Evolutionary conservation across 202 grass and related monocot genomes (phyloP).

Genomic region (Bolboschoenoplectus hybrid): DNA sequence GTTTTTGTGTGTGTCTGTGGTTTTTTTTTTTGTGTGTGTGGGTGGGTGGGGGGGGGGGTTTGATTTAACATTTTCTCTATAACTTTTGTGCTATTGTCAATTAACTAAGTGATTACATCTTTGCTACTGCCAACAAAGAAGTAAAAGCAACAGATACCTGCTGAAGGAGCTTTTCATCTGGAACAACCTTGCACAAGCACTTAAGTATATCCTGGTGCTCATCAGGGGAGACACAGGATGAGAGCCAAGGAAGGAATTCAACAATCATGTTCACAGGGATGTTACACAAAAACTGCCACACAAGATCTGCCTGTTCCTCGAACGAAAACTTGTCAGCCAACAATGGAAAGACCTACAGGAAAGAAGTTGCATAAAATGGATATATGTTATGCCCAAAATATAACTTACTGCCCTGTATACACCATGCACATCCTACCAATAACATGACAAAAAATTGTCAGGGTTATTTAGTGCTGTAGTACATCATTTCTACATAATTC

Average conservation of each 20-base stretch:
- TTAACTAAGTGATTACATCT: neutral
- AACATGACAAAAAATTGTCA: neutral
- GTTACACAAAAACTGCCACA: conserved; percentile 94
- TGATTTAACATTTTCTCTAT: neutral
- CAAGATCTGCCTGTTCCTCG: conserved; percentile 84
- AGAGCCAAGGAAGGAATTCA: conserved; percentile 92
- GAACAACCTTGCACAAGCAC: conserved; percentile 75
- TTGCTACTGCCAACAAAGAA: neutral
- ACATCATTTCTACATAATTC: neutral
- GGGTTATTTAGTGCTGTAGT: neutral
- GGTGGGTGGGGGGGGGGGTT: neutral
- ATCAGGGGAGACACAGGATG: conserved; percentile 68
- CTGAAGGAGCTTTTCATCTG: conserved; percentile 85
- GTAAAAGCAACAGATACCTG: conserved; percentile 49
- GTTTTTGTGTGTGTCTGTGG: too few species aligned
- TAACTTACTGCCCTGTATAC: neutral
- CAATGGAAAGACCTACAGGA: conserved; percentile 76
- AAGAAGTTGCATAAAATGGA: conserved; percentile 49
- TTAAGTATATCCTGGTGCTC: conserved; percentile 76
- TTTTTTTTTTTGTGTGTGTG: too few species aligned
- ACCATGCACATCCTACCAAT: neutral
- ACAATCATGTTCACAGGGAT: conserved; percentile 88
- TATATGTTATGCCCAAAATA: conserved; percentile 49
- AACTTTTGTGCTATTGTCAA: neutral
- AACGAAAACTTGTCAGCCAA: conserved; percentile 83